Evolutionary conservation across 352 stramenopile species (phyloP), one percentile per base, ranked within the genome.

Genomic region (Globisporangium recalcitrans): DNA sequence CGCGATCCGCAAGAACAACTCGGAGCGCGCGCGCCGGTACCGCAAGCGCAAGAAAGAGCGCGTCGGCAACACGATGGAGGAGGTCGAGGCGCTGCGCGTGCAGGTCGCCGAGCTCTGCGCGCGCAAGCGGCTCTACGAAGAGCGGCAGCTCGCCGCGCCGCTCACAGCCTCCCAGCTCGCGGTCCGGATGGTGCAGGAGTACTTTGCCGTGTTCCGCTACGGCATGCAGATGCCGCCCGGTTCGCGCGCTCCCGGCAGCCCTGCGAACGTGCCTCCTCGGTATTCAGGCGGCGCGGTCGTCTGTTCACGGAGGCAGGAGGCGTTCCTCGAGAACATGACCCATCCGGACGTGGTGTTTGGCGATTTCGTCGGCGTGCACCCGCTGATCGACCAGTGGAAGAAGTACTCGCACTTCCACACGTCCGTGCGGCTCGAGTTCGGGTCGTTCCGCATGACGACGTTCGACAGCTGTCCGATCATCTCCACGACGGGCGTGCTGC

Each of bases 141-240:
- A 69, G 47, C 60, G 54, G 31, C 11, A 36, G 34, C 56, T 77
- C 32, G 57, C 36, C 5, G 58, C 52, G 44, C 58, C 70, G 13
- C 56, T 52, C 26, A 60, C 69, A 6, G 31, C 48, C 14, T 58
- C 53, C 21, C 58, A 54, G 14, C 26, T 62, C 40, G 70, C 72
- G 31, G 55, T 75, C 26, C 64, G 53, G 19, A 64, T 76, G 14
- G 64, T 74, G 52, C 65, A 70, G 40, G 70, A 80, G 51, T 80
- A 80, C 58, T 78, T 76, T 52, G 11, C 59, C 36, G 70, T 75
- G 52, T 80, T 80, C n/a, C 70, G 68, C 19, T 58, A 60, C 24
- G 72, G 72, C 0, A 56, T 80, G 26, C 31, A 49, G 13, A 47
- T 34, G 27, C 13, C 38, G 19, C 9, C 46, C 6, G 31, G 4